Conservation (phyloP, 768 basidiomycete species). For the Termitomyces sp. region DNA sequence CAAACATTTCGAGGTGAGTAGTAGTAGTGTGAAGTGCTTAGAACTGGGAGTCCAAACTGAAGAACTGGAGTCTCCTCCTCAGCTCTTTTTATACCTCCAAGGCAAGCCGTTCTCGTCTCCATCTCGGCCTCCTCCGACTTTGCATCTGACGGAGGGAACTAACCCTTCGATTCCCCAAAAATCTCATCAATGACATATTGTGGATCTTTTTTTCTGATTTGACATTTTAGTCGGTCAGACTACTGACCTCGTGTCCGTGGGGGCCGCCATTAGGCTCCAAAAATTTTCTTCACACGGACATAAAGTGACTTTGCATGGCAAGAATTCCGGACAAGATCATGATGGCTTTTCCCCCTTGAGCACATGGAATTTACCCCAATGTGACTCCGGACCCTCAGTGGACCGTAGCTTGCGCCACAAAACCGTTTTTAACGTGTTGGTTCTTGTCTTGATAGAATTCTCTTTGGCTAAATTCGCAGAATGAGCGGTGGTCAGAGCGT, state of each 20-base stretch:
- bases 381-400: background rate
- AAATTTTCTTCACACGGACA: background rate
- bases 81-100: background rate
- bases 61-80: background rate
- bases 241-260: background rate
- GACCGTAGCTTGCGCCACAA: background rate
- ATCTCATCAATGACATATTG: conserved; percentile 2
- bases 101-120: background rate
- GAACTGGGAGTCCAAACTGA: conserved; percentile 10
- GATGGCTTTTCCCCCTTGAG: background rate
- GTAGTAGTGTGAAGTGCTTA: conserved; percentile 1
- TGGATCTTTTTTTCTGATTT: background rate
- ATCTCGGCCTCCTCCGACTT: background rate
- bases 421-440: background rate
- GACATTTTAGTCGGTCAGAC: background rate
- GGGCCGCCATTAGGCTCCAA: background rate
- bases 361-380: background rate
- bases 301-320: background rate
- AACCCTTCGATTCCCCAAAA: background rate
- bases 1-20: conserved; percentile 7
- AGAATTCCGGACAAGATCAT: background rate
- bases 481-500: background rate
- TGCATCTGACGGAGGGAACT: background rate
- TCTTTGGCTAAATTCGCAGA: background rate
- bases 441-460: background rate